Evolutionary conservation across 768 basidiomycete species (phyloP).

Genomic region (Termitomyces sp.): DNA sequence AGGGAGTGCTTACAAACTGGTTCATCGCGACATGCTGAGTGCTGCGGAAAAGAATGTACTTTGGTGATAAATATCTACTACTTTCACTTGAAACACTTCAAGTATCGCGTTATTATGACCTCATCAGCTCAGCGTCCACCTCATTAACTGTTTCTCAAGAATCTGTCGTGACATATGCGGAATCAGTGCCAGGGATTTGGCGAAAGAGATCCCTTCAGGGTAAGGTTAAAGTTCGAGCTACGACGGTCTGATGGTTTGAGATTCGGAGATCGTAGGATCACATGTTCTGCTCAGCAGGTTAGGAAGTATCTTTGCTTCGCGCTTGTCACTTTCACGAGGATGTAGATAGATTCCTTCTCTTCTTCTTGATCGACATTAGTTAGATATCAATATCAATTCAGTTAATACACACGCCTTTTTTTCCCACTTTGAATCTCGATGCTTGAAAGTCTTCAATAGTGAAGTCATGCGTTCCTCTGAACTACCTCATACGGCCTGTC

Average conservation of each 20-base stretch:
- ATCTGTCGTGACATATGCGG: neutral
- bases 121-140: too few relatives aligned
- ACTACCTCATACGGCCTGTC: neutral
- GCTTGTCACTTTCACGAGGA: neutral
- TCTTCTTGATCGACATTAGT: slow-evolving; percentile 1
- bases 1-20: too few relatives aligned
- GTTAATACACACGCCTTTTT: neutral
- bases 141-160: neutral
- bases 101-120: neutral
- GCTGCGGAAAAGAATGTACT: neutral
- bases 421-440: neutral
- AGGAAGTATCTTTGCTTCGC: neutral
- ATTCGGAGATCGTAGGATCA: neutral
- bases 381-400: neutral
- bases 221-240: neutral
- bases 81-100: too few relatives aligned
- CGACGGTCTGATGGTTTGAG: neutral
- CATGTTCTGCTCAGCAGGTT: neutral
- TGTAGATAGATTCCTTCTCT: neutral
- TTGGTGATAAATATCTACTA: neutral
- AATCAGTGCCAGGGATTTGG: neutral
- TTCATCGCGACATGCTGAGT: neutral
- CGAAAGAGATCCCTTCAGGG: too few relatives aligned
- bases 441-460: neutral
- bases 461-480: neutral